Conservation (phyloP, 108 stramenopile species). For the Cyclotella distinguenda region DNA sequence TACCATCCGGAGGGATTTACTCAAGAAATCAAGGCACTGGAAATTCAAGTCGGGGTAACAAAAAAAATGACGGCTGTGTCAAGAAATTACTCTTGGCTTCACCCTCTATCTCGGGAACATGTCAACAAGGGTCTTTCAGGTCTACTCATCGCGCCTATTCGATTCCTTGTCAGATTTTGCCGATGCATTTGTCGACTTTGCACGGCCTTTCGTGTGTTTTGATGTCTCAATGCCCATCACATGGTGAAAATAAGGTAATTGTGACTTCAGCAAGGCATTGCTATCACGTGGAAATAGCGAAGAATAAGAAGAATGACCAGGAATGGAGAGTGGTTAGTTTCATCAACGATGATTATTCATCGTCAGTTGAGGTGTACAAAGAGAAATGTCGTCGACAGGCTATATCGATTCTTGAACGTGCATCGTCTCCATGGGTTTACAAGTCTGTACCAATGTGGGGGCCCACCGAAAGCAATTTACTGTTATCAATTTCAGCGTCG, state of each 20-base stretch:
- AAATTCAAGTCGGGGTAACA: not conserved
- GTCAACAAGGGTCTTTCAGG: conserved; percentile 15
- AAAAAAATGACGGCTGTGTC: not conserved
- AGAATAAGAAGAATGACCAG: conserved; percentile 9
- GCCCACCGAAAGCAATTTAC: conserved; percentile 65
- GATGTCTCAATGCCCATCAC: conserved; percentile 26
- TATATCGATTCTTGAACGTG: conserved; percentile 51
- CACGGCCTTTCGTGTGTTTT: conserved; percentile 40
- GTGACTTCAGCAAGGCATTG: conserved; percentile 37
- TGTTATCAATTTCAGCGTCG: conserved; percentile 57
- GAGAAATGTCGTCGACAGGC: conserved; percentile 53
- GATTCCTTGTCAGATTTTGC: conserved; percentile 23
- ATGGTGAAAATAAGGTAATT: conserved; percentile 9
- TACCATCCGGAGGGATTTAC: conserved; percentile 2
- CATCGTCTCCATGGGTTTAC: conserved; percentile 40
- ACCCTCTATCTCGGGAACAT: conserved; percentile 27
- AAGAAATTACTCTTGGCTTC: conserved; percentile 31
- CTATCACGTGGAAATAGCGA: conserved; percentile 27
- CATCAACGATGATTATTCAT: not conserved
- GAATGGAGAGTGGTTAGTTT: conserved; percentile 24
- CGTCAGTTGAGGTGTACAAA: conserved; percentile 40
- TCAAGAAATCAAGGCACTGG: not conserved
- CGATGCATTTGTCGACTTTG: conserved; percentile 39
- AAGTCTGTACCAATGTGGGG: conserved; percentile 65
- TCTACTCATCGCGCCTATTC: conserved; percentile 44